phyloP scores from a whole-genome alignment of 139 green algal species.

The Micromonas pusilla region DNA sequence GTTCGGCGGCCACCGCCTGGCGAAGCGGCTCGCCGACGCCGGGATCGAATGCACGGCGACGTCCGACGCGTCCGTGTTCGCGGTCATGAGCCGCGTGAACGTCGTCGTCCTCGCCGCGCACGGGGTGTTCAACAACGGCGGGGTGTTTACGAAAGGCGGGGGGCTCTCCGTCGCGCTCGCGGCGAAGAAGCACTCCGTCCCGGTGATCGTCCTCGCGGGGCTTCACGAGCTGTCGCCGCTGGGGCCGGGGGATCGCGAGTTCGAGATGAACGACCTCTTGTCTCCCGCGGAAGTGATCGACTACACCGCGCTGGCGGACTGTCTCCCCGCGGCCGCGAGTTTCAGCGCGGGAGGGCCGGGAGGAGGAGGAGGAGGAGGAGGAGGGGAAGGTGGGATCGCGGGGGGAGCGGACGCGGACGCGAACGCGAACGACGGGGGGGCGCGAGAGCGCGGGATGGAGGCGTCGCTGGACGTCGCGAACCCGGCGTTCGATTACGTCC shows the following conservation, averaged over 20 bases:
- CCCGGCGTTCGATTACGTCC: slow-evolving; percentile 88
- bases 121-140: slow-evolving; percentile 88
- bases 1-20: slow-evolving; percentile 78
- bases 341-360: too few species aligned
- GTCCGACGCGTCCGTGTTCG: slow-evolving; percentile 84
- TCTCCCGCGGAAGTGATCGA: slow-evolving; percentile 35
- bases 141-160: slow-evolving; percentile 73
- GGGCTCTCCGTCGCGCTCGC: slow-evolving; percentile 74
- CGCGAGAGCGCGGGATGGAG: neutral
- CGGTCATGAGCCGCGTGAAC: slow-evolving; percentile 93
- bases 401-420: too few species aligned
- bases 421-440: too few species aligned
- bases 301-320: slow-evolving; percentile 34
- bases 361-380: too few species aligned
- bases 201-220: slow-evolving; percentile 79
- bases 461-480: slow-evolving; percentile 67
- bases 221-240: slow-evolving; percentile 65
- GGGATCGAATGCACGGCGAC: slow-evolving; percentile 82
- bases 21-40: slow-evolving; percentile 59
- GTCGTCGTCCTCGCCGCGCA: slow-evolving; percentile 56
- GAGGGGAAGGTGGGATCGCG: too few species aligned
- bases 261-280: slow-evolving; percentile 65
- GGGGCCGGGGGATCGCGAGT: slow-evolving; percentile 80
- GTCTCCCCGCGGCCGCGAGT: too few species aligned
- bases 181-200: slow-evolving; percentile 76